Conservation (phyloP, 73 alveolate genomes). For the Effrenium voratum region DNA sequence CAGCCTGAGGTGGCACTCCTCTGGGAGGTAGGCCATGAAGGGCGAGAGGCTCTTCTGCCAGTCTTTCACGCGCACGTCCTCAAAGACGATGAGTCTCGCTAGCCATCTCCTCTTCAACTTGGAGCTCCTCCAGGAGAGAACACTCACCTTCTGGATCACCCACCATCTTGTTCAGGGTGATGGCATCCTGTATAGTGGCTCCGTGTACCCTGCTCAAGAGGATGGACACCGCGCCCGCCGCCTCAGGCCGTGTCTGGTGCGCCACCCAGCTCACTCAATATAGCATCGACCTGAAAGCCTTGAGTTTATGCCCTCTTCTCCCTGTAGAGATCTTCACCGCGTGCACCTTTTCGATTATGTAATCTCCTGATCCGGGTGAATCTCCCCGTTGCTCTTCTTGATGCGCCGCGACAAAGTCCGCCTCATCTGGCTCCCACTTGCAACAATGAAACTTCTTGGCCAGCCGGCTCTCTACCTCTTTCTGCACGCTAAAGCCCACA, state of each 20-base stretch:
- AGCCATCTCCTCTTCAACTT: too few relatives aligned
- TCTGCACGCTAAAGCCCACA: background rate
- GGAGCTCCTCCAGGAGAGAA: too few relatives aligned
- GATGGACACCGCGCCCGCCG: background rate
- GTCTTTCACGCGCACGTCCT: too few relatives aligned
- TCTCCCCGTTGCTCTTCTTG: background rate
- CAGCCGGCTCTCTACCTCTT: background rate
- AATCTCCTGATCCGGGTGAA: background rate
- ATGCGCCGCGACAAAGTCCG: background rate
- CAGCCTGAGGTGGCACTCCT: too few relatives aligned
- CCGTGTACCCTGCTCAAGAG: background rate
- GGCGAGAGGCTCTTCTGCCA: too few relatives aligned
- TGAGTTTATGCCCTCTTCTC: background rate
- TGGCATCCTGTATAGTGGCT: background rate
- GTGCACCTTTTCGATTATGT: background rate
- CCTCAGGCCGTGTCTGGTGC: constrained; percentile 37
- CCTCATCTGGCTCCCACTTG: background rate
- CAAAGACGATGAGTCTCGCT: too few relatives aligned
- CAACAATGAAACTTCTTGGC: background rate
- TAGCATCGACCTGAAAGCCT: background rate
- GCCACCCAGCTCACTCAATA: background rate
- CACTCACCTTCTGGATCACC: too few relatives aligned
- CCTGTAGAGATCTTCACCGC: background rate
- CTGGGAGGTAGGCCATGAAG: too few relatives aligned
- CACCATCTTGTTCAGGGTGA: background rate